A percentile compares a stretch with the other conserved stretches of the same genome.
Evolutionary conservation across 1,284 basidiomycete genomes (phyloP).

Genomic region (Malassezia nana): DNA sequence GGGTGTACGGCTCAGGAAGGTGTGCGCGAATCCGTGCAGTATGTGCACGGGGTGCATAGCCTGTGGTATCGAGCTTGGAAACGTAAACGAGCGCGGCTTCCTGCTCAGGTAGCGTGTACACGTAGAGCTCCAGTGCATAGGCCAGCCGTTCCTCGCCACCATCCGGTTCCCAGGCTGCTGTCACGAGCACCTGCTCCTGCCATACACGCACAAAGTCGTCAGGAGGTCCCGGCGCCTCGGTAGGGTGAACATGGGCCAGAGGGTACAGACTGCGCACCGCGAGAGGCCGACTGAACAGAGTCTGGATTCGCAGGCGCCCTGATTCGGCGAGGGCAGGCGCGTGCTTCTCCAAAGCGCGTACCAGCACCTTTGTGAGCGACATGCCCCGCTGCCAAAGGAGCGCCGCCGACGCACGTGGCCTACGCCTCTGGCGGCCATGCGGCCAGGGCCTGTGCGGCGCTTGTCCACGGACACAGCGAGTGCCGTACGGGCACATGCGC

Average conservation of each 20-base stretch:
- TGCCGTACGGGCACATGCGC: neutral
- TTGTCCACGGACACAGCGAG: conserved; percentile 1
- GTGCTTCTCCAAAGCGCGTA: conserved; percentile 8
- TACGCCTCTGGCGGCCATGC: neutral
- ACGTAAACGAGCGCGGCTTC: conserved; percentile 71
- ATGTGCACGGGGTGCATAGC: conserved; percentile 54
- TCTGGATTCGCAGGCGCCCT: conserved; percentile 26
- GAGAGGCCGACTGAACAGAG: conserved; percentile 36
- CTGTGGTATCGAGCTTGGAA: conserved; percentile 87
- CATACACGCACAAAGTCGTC: conserved; percentile 11
- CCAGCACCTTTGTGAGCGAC: neutral
- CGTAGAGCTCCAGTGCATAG: conserved; percentile 67
- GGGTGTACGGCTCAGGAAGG: conserved; percentile 13
- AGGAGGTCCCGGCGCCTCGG: neutral
- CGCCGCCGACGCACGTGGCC: neutral
- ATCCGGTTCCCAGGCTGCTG: conserved; percentile 17
- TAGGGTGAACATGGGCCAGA: conserved; percentile 34
- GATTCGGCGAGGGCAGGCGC: conserved; percentile 14
- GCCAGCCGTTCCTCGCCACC: conserved; percentile 51
- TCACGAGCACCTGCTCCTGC: conserved; percentile 25
- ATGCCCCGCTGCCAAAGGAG: neutral
- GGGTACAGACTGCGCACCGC: conserved; percentile 37
- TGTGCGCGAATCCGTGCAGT: conserved; percentile 9
- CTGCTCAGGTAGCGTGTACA: conserved; percentile 66
- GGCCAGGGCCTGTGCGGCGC: neutral